These are phyloP conservation scores for Areca catechu DNA, from an alignment of 176 grass and related monocot species.

Conservation along the genomic window DNA sequence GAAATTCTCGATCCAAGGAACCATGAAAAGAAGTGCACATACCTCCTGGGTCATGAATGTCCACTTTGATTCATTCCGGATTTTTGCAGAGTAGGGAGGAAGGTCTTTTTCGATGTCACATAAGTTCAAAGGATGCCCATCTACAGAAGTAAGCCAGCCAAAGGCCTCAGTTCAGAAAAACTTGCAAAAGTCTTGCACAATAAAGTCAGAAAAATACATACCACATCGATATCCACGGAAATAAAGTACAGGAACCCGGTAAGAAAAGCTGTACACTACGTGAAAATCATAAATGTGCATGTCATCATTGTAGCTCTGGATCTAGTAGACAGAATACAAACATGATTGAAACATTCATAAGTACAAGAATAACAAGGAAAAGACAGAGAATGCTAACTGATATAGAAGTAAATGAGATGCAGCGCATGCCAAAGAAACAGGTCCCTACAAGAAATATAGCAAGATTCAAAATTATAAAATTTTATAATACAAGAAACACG, in stretches of 20 bases:
- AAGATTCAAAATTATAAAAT: neutral
- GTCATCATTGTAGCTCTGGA: constrained; percentile 30
- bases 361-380: no score
- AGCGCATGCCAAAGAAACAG: neutral
- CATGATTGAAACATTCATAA: no score
- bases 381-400: no score
- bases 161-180: constrained; percentile 7
- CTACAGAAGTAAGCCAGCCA: constrained; percentile 30
- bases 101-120: constrained; percentile 54
- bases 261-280: constrained; percentile 73
- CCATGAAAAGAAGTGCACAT: neutral
- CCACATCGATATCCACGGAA: constrained; percentile 55
- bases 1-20: neutral
- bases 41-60: constrained; percentile 93
- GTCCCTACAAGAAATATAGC: neutral
- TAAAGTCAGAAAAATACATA: constrained; percentile 18
- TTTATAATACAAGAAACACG: no score
- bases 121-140: constrained; percentile 51
- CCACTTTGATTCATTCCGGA: constrained; percentile 71
- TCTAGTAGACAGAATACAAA: constrained; percentile 20
- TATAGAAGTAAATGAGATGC: no score
- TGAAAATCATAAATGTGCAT: constrained; percentile 77
- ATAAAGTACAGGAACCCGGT: constrained; percentile 75
- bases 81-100: constrained; percentile 42
- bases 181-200: neutral